Evolutionary conservation across 2,329 filamentous ascomycete genomes (phyloP).

Genomic region (Hypomyces rosellus): DNA sequence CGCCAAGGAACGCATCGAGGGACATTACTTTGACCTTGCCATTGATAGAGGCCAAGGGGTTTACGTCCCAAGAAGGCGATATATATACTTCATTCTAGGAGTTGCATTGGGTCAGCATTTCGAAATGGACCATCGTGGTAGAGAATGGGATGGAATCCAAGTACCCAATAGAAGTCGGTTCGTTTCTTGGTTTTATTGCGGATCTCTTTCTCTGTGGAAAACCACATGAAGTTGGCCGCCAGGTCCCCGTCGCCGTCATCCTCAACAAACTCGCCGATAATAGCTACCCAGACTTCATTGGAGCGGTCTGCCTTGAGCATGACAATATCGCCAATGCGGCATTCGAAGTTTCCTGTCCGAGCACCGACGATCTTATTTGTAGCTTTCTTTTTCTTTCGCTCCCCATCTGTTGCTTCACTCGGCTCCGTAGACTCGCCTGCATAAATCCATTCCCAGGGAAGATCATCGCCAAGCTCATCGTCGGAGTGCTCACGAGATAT

Average conservation of each 20-base stretch:
- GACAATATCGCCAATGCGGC: constrained; percentile 74
- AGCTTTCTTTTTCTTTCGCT: constrained; percentile 30
- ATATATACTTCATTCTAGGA: constrained; percentile 83
- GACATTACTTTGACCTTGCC: constrained; percentile 82
- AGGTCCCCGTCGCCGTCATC: constrained; percentile 61
- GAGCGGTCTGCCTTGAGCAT: constrained; percentile 81
- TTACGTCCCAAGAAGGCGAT: constrained; percentile 78
- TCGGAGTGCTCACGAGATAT: constrained; percentile 74
- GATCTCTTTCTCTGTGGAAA: constrained; percentile 85
- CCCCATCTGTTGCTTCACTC: constrained; percentile 21
- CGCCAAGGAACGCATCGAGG: constrained; percentile 55
- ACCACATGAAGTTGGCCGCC: constrained; percentile 90
- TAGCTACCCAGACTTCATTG: constrained; percentile 86
- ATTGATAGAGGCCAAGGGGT: constrained; percentile 82
- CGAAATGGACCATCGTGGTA: not conserved
- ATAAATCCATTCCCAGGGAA: constrained; percentile 78
- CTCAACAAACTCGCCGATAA: constrained; percentile 77
- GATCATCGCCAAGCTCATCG: constrained; percentile 74
- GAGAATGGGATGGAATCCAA: constrained; percentile 13
- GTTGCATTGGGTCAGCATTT: not conserved
- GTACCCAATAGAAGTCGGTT: constrained; percentile 65
- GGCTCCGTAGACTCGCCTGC: constrained; percentile 26
- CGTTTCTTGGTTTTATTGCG: constrained; percentile 77
- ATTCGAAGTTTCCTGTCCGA: constrained; percentile 73
- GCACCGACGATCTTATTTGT: constrained; percentile 65